Evolutionary conservation across 2,329 filamentous ascomycete species (phyloP).

Genomic region (Emergomyces pasteurianus): DNA sequence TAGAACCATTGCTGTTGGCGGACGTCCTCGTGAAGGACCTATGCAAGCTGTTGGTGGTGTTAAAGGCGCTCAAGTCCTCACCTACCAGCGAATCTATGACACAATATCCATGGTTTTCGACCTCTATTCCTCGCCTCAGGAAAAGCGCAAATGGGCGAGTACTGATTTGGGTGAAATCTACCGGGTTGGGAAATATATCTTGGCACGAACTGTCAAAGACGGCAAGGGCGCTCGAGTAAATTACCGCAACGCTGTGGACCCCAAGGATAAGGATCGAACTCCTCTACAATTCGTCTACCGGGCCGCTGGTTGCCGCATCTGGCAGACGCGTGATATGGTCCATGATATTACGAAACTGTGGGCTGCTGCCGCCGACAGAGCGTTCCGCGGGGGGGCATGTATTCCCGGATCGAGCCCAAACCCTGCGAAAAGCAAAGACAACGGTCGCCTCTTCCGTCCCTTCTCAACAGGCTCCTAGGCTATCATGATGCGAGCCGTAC

Average conservation of each 20-base stretch:
- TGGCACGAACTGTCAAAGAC: slow-evolving; percentile 7
- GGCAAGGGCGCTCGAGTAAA: slow-evolving; percentile 29
- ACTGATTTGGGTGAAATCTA: slow-evolving; percentile 9
- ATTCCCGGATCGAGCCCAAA: slow-evolving; percentile 7
- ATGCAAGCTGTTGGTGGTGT: slow-evolving; percentile 57
- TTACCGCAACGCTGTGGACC: slow-evolving; percentile 34
- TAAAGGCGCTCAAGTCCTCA: slow-evolving; percentile 37
- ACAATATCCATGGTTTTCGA: not conserved
- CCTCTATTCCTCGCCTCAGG: slow-evolving; percentile 3
- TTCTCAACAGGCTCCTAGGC: not conserved
- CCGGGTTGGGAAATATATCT: slow-evolving; percentile 7
- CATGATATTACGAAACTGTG: slow-evolving; percentile 42
- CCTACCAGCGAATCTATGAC: slow-evolving; percentile 17
- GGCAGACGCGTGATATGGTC: slow-evolving; percentile 44
- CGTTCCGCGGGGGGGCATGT: slow-evolving; percentile 31
- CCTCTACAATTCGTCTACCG: slow-evolving; percentile 51
- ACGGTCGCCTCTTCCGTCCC: not conserved
- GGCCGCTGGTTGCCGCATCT: slow-evolving; percentile 49
- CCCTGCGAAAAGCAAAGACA: not conserved
- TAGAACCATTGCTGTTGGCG: slow-evolving; percentile 48
- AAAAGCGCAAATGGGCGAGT: slow-evolving; percentile 5
- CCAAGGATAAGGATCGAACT: slow-evolving; percentile 30
- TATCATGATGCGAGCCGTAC: not conserved
- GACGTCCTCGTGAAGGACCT: slow-evolving; percentile 40
- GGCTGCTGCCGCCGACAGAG: slow-evolving; percentile 32